Conservation (phyloP, 805 yeast genomes). For the Maudiozyma turicensis region DNA sequence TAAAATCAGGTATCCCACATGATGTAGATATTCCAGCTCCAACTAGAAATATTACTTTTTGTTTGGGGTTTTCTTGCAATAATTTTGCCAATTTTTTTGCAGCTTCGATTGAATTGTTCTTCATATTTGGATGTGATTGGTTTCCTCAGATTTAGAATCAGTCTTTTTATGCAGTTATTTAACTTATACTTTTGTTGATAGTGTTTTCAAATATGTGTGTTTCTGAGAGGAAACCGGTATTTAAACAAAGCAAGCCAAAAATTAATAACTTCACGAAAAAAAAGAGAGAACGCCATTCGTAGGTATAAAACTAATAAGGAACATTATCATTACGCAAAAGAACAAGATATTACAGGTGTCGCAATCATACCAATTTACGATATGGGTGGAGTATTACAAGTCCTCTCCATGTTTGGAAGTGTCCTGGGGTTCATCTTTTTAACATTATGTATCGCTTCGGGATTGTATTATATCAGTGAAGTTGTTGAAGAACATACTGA, state of each 20-base stretch:
- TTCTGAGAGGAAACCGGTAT: no score
- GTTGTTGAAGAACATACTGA: slow-evolving; percentile 89
- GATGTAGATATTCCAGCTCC: slow-evolving; percentile 95
- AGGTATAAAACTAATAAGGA: no score
- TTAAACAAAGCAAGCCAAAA: no score
- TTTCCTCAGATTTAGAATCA: not conserved
- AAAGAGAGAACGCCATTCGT: no score
- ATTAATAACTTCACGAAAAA: no score
- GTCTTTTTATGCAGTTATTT: not conserved
- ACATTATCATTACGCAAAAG: no score
- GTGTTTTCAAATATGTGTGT: no score
- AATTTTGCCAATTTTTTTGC: slow-evolving; percentile 6
- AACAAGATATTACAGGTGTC: no score
- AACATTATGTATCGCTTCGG: slow-evolving; percentile 74
- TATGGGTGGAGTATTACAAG: slow-evolving; percentile 32
- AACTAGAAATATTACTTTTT: slow-evolving; percentile 52
- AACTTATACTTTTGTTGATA: not conserved
- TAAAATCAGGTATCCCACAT: slow-evolving; percentile 92
- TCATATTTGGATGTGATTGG: not conserved
- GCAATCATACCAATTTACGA: not conserved
- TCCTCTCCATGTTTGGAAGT: slow-evolving; percentile 52
- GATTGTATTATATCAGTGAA: slow-evolving; percentile 83
- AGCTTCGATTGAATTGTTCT: not conserved
- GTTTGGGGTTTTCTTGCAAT: slow-evolving; percentile 15
- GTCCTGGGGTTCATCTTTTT: slow-evolving; percentile 51